Percentiles rank a stretch among this genome's conserved stretches.
Conservation (phyloP, 768 basidiomycete species). For the Phanerochaete sordida region DNA sequence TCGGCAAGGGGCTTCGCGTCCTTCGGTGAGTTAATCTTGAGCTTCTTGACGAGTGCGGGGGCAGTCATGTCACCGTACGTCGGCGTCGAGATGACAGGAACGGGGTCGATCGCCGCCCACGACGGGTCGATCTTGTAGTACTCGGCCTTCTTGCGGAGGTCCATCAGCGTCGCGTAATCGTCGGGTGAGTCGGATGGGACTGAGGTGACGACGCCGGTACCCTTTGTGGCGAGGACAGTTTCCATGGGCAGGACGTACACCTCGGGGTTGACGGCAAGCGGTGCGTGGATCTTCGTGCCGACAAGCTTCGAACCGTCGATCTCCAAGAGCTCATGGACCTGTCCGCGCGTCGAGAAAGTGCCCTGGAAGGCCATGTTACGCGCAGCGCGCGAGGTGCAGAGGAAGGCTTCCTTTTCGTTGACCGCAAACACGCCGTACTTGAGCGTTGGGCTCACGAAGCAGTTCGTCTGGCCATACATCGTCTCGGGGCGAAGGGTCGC, state of each 20-base stretch:
- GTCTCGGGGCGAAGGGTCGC: slow-evolving; percentile 96
- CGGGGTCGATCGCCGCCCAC: slow-evolving; percentile 82
- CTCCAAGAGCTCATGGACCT: slow-evolving; percentile 70
- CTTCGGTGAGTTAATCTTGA: slow-evolving; percentile 95
- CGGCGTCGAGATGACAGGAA: slow-evolving; percentile 85
- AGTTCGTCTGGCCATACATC: slow-evolving; percentile 99
- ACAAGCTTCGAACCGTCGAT: slow-evolving; percentile 77
- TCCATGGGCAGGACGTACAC: slow-evolving; percentile 99
- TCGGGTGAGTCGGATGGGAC: slow-evolving; percentile 99
- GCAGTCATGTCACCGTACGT: slow-evolving; percentile 93
- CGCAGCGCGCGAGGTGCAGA: slow-evolving; percentile 85
- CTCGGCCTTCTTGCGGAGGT: slow-evolving; percentile 93
- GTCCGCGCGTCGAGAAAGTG: slow-evolving; percentile 65
- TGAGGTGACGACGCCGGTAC: slow-evolving; percentile 97
- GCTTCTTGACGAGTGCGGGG: slow-evolving; percentile 72
- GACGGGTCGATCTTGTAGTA: slow-evolving; percentile 91
- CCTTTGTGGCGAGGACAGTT: slow-evolving; percentile 93
- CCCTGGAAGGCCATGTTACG: slow-evolving; percentile 99
- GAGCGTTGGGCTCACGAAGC: slow-evolving; percentile 87
- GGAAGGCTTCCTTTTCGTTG: slow-evolving; percentile 82
- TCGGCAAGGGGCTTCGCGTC: slow-evolving; percentile 91
- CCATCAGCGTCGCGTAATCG: slow-evolving; percentile 86
- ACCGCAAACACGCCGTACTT: slow-evolving; percentile 92
- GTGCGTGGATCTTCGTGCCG: slow-evolving; percentile 88
- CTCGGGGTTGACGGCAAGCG: slow-evolving; percentile 75